phyloP scores from a whole-genome alignment of 345 rosid genomes.

The Ceriops decandra region DNA sequence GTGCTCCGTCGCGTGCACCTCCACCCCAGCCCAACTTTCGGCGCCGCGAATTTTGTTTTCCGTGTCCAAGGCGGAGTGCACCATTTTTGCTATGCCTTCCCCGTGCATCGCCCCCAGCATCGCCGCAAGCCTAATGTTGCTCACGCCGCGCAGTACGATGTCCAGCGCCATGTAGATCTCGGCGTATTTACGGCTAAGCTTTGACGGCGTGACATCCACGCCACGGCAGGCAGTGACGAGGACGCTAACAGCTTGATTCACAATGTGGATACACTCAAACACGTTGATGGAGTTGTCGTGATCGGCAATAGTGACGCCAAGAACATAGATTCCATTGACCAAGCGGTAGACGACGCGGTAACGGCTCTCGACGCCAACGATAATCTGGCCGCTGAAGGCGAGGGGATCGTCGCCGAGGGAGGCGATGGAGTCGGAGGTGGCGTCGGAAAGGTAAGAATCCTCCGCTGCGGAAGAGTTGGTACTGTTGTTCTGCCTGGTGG shows the following conservation, averaged over 20 bases:
- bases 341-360: conserved; percentile 93
- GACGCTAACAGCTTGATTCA: conserved; percentile 91
- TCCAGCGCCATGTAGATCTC: conserved; percentile 95
- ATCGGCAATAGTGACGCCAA: conserved; percentile 77
- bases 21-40: conserved; percentile 59
- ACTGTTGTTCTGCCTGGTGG: conserved; percentile 35
- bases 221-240: conserved; percentile 92
- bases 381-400: conserved; percentile 87
- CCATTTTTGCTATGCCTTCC: conserved; percentile 93
- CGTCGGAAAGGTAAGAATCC: conserved; percentile 26
- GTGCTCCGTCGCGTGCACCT: conserved; percentile 65
- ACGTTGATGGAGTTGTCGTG: conserved; percentile 82
- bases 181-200: conserved; percentile 77
- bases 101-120: conserved; percentile 96
- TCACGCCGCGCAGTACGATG: conserved; percentile 86
- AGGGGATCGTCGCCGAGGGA: conserved; percentile 93
- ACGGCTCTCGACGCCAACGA: conserved; percentile 91
- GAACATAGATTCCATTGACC: conserved; percentile 87
- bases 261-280: conserved; percentile 89
- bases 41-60: conserved; percentile 93
- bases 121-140: conserved; percentile 79
- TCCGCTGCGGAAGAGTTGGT: conserved; percentile 8
- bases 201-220: conserved; percentile 89
- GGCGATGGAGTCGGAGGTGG: conserved; percentile 39
- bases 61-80: conserved; percentile 80